These are phyloP conservation scores for Claviceps humidiphila DNA, from an alignment of 2,329 filamentous ascomycete species.

Conservation along the genomic window DNA sequence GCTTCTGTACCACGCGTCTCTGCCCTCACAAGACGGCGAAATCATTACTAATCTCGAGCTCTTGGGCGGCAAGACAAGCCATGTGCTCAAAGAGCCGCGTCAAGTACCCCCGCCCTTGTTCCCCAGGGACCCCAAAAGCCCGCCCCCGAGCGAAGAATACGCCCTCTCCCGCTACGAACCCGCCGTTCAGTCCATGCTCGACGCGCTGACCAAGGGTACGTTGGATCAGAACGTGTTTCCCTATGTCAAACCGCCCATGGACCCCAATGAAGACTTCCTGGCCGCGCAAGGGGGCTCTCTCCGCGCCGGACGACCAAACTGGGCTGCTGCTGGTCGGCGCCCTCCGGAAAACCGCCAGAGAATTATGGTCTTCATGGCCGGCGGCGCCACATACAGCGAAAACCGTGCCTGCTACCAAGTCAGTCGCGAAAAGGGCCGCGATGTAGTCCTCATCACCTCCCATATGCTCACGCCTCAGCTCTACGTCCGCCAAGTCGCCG, in stretches of 20 bases:
- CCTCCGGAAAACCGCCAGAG: slow-evolving; percentile 71
- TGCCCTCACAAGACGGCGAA: slow-evolving; percentile 61
- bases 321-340: slow-evolving; percentile 72
- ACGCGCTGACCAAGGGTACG: slow-evolving; percentile 53
- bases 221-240: slow-evolving; percentile 57
- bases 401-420: slow-evolving; percentile 80
- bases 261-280: slow-evolving; percentile 45
- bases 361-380: slow-evolving; percentile 87
- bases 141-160: slow-evolving; percentile 57
- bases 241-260: slow-evolving; percentile 57
- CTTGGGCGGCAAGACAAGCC: slow-evolving; percentile 61
- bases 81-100: slow-evolving; percentile 61
- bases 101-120: slow-evolving; percentile 57
- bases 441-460: slow-evolving; percentile 78
- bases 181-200: slow-evolving; percentile 68
- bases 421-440: slow-evolving; percentile 56
- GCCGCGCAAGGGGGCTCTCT: slow-evolving; percentile 57
- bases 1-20: slow-evolving; percentile 66
- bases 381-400: slow-evolving; percentile 89
- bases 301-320: slow-evolving; percentile 83
- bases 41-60: slow-evolving; percentile 67
- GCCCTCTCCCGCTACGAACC: slow-evolving; percentile 81
- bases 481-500: slow-evolving; percentile 70
- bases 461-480: slow-evolving; percentile 84
- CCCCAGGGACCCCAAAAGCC: slow-evolving; percentile 44